phyloP scores from a whole-genome alignment of 129 eudicot species.

The Deinandra increscens region DNA sequence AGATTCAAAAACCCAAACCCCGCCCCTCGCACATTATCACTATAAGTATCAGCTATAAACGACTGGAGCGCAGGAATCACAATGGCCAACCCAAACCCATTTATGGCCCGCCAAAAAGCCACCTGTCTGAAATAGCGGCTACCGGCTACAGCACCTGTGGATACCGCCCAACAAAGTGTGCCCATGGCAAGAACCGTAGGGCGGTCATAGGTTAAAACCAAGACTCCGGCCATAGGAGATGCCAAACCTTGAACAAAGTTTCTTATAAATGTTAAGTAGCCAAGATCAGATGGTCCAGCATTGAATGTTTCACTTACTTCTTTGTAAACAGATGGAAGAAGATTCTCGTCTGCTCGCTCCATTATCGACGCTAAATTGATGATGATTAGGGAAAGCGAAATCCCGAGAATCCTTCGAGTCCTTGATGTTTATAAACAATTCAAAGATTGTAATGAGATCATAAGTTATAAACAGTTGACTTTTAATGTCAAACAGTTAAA shows the following conservation, averaged over 20 bases:
- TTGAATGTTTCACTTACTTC: conserved; percentile 86
- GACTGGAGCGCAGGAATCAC: conserved; percentile 95
- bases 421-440: conserved; percentile 30
- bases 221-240: conserved; percentile 81
- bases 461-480: background rate
- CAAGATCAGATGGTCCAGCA: conserved; percentile 88
- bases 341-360: conserved; percentile 94
- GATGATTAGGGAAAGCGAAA: conserved; percentile 72
- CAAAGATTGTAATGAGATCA: background rate
- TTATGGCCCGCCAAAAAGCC: conserved; percentile 86
- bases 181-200: conserved; percentile 79
- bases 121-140: conserved; percentile 68
- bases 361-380: conserved; percentile 88
- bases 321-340: conserved; percentile 93
- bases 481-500: background rate
- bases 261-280: conserved; percentile 68
- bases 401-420: conserved; percentile 56
- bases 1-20: conserved; percentile 81
- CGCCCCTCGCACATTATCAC: conserved; percentile 71
- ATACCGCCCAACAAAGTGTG: conserved; percentile 85
- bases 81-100: conserved; percentile 88
- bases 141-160: conserved; percentile 88
- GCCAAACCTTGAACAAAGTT: conserved; percentile 83
- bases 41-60: conserved; percentile 86
- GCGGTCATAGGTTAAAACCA: conserved; percentile 77